Evolutionary conservation across 169 alveolate species (phyloP).

Genomic region (Cryptosporidium sp.): DNA sequence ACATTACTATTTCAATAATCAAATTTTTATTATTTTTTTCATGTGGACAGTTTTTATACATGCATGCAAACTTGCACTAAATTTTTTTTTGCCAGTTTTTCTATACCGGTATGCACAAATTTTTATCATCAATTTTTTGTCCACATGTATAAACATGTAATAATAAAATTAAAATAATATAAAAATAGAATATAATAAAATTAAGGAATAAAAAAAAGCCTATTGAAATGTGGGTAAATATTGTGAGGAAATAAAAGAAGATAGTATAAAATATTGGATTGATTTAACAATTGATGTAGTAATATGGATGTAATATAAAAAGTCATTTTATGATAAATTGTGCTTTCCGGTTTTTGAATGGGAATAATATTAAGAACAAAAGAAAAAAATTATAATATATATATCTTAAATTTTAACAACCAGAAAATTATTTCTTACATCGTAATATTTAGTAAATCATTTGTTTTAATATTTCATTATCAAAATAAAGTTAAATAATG

Average conservation of each 20-base stretch:
- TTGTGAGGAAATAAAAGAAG: no score
- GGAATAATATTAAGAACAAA: no score
- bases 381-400: no score
- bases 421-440: no score
- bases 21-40: neutral
- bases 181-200: neutral
- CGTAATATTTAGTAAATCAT: no score
- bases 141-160: neutral
- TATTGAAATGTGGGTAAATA: neutral
- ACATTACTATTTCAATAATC: neutral
- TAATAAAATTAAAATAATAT: neutral
- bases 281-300: no score
- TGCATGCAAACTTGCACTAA: slow-evolving; percentile 16
- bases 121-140: neutral
- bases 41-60: neutral
- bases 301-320: no score
- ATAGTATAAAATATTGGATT: no score
- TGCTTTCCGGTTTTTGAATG: no score
- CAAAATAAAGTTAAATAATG: no score
- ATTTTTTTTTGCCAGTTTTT: neutral
- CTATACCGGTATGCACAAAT: slow-evolving; percentile 11
- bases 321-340: neutral
- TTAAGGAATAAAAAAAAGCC: neutral
- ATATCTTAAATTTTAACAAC: neutral
- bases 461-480: no score